Base-by-base conservation (phyloP, 371 early-diverging fungal genomes). In the Vairimorpha apis region DNA sequence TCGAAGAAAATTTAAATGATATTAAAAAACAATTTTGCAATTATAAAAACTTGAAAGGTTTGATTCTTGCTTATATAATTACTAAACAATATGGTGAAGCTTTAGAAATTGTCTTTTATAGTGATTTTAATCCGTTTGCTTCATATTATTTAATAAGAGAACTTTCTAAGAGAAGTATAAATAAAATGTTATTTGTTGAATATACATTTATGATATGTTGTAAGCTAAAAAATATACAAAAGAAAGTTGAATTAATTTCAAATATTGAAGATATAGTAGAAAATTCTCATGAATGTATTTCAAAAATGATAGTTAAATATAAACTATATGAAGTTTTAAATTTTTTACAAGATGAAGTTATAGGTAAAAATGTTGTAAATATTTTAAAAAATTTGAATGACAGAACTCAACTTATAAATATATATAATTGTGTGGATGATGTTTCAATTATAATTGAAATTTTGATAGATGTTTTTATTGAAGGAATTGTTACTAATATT, bases 221-320 rank as follows among this genome's bases (percentile, higher is more conserved):
- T 3, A 65, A 71, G 37, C 43, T 81, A 14, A 41, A 44, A 10
- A 30, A 41, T 27, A 45, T 35, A 3, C 27, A 66, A 18, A 72
- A 53, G 5, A 81, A 81, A 43, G 30, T 76, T n/a, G 67, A 69
- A 38, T 23, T 77, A 1, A 62, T 81, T 21, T 58, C 67, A 16
- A 49, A 56, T 7, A 18, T 81, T 13, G 63, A 72, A 49, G n/a
- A 62, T 60, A 37, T 32, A 14, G 30, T 53, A 18, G 76, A 77
- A 2, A 43, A 53, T 30, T 77, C 67, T 38, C 43, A 71, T 25
- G 68, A 72, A 5, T 14, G 32, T 33, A 68, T 78, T 41, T 64
- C 81, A n/a, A 47, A 44, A 41, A 74, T 60, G 32, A 75, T 81
- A 47, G 64, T 78, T 21, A 78, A 78, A 49, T 72, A 69, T 41